A percentile compares a stretch with the other conserved stretches of the same genome.
Conservation (phyloP, 805 yeast species). For the Ogataea minuta region DNA sequence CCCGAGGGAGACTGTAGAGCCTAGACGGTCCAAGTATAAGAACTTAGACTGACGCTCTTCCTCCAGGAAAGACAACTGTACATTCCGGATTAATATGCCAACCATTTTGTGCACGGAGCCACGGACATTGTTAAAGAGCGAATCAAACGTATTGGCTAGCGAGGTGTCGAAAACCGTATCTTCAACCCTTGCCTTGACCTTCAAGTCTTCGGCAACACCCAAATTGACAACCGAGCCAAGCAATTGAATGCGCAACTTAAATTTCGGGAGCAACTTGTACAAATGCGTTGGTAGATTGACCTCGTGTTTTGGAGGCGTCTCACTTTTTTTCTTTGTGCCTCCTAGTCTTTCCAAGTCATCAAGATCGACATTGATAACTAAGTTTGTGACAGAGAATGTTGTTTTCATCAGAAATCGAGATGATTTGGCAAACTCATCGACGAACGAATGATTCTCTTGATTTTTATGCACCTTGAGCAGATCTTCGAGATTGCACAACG, state of each 20-base stretch:
- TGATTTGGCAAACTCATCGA: slow-evolving; percentile 11
- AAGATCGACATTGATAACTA: slow-evolving; percentile 16
- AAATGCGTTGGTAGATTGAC: slow-evolving; percentile 2
- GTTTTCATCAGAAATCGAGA: slow-evolving; percentile 24
- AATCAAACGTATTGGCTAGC: slow-evolving; percentile 22
- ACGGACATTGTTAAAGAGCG: slow-evolving; percentile 20
- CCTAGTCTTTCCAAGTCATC: too few species aligned
- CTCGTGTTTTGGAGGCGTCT: neutral
- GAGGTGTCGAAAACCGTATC: slow-evolving; percentile 30
- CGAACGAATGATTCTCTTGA: slow-evolving; percentile 11
- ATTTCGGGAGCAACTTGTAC: slow-evolving; percentile 19
- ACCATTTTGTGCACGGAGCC: slow-evolving; percentile 18
- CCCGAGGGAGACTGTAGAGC: slow-evolving; percentile 12
- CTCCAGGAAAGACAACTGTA: slow-evolving; percentile 21
- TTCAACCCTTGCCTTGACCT: slow-evolving; percentile 16
- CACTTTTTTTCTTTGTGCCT: too few species aligned
- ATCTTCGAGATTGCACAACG: slow-evolving; percentile 7
- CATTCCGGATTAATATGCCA: slow-evolving; percentile 21
- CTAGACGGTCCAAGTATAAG: slow-evolving; percentile 20
- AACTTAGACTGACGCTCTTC: slow-evolving; percentile 8
- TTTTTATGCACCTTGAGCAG: slow-evolving; percentile 8
- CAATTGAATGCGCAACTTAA: slow-evolving; percentile 27
- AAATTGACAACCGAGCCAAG: slow-evolving; percentile 20
- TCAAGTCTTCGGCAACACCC: slow-evolving; percentile 11
- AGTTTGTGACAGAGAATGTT: slow-evolving; percentile 21